Base-by-base conservation (phyloP, 2,329 filamentous ascomycete genomes). In the Dichotomopilus funicola region DNA sequence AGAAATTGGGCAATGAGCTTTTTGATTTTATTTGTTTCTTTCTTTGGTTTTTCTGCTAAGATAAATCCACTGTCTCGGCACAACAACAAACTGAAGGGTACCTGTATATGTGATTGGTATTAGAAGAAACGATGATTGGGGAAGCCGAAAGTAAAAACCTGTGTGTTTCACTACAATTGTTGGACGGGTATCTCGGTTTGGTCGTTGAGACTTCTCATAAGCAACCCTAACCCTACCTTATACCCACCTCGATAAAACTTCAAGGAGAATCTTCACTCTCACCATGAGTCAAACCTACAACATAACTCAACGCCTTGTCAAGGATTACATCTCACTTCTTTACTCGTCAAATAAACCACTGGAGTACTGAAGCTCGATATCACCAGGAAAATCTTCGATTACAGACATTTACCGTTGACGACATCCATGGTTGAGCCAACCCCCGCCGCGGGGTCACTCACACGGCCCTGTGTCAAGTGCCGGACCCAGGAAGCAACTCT, bases 401-500 rank as follows among this genome's bases (percentile, higher is more conserved):
- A 27, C 19, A 2, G 19, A 27, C 2, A 27, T n/a, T 42, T 6
- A 12, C 40, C 40, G 40, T n/a, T 42, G 40, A 38, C 12, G 19
- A 27, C 37, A 13, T 42, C 13, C 11, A 50, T 47, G 37, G 63
- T 62, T 59, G 57, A 60, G n/a, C 49, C 56, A 49, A 47, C 49
- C 34, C 13, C 58, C 42, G 12, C 53, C 27, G 52, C 58, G 49
- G 61, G 49, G 55, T 55, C 50, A 41, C 59, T 60, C 53, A 45
- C 58, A 40, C 55, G 56, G 34, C 67, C 72, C 50, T 88, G 84
- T 65, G 72, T 75, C 61, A 77, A 83, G 60, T 88, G 84, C 68
- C 76, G 75, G 46, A 69, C 74, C 43, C 70, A 70, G 34, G 71
- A 76, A 34, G 73, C 79, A 5, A 71, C 73, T 6, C 72, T 85